A percentile compares a stretch with the other conserved stretches of the same genome.
These are phyloP conservation scores for Centaurea solstitialis DNA, from an alignment of 129 eudicot species.

Conservation along the genomic window DNA sequence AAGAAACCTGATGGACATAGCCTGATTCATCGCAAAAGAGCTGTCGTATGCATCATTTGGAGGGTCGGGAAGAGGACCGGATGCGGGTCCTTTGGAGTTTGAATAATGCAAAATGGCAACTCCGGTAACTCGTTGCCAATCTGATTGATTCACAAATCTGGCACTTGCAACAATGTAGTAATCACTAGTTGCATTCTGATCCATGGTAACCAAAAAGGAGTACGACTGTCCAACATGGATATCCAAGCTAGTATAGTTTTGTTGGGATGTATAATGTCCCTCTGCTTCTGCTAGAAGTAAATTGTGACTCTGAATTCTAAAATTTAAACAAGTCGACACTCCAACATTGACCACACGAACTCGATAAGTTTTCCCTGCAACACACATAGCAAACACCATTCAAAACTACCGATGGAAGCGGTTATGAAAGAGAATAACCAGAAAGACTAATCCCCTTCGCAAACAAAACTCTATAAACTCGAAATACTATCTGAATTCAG, in stretches of 20 bases:
- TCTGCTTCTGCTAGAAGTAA: slow-evolving; percentile 86
- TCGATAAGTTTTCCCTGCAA: slow-evolving; percentile 88
- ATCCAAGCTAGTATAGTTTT: slow-evolving; percentile 74
- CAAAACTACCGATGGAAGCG: neutral
- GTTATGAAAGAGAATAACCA: neutral
- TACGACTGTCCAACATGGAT: slow-evolving; percentile 97
- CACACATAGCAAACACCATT: neutral
- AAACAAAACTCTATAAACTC: neutral
- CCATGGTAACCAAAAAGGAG: slow-evolving; percentile 95
- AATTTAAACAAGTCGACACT: slow-evolving; percentile 81
- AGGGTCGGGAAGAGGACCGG: slow-evolving; percentile 95
- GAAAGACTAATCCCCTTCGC: neutral
- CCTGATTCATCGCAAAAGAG: slow-evolving; percentile 80
- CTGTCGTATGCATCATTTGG: slow-evolving; percentile 67
- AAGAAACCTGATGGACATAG: slow-evolving; percentile 80
- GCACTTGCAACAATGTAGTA: slow-evolving; percentile 98
- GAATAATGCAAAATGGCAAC: slow-evolving; percentile 88
- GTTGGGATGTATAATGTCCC: slow-evolving; percentile 82
- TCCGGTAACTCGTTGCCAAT: slow-evolving; percentile 90
- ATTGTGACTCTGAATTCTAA: slow-evolving; percentile 80
- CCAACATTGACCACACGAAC: slow-evolving; percentile 91
- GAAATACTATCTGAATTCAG: neutral
- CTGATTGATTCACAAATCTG: slow-evolving; percentile 79
- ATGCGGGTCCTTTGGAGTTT: slow-evolving; percentile 75
- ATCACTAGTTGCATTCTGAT: slow-evolving; percentile 92